Evolutionary conservation across 495 filamentous ascomycete genomes (phyloP).

Genomic region (Hypoxylon trugodes): DNA sequence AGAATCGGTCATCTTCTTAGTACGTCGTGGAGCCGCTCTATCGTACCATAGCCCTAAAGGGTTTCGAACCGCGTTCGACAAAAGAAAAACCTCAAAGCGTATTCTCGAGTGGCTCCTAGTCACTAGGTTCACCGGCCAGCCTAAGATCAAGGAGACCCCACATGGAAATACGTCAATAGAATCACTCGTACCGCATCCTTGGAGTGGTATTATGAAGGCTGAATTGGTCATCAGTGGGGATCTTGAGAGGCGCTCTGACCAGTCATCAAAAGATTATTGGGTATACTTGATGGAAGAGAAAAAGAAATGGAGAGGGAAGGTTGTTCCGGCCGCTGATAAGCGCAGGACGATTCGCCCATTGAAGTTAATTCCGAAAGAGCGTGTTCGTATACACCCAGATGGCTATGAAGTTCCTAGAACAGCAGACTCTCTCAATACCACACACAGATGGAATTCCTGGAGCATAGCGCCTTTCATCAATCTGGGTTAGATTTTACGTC

Average conservation of each 20-base stretch:
- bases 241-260: constrained; percentile 9
- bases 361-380: constrained; percentile 5
- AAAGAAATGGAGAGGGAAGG: not conserved
- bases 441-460: too few relatives aligned
- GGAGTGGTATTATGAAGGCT: constrained; percentile 10
- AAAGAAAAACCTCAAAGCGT: constrained; percentile 1
- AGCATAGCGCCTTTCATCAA: too few relatives aligned
- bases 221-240: constrained; percentile 2
- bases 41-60: not conserved
- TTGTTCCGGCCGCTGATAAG: constrained; percentile 1
- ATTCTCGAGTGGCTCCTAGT: constrained; percentile 10
- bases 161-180: not conserved
- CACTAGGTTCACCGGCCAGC: constrained; percentile 11
- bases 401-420: not conserved
- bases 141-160: constrained; percentile 1
- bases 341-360: constrained; percentile 17
- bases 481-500: too few relatives aligned
- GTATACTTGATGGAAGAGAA: constrained; percentile 1
- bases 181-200: not conserved
- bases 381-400: constrained; percentile 16
- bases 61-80: constrained; percentile 6
- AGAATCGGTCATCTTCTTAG: constrained; percentile 4
- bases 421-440: not conserved
- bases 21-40: constrained; percentile 11
- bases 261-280: constrained; percentile 15